These are phyloP conservation scores for Phanerochaete sordida DNA, from an alignment of 768 basidiomycete genomes.

Conservation along the genomic window DNA sequence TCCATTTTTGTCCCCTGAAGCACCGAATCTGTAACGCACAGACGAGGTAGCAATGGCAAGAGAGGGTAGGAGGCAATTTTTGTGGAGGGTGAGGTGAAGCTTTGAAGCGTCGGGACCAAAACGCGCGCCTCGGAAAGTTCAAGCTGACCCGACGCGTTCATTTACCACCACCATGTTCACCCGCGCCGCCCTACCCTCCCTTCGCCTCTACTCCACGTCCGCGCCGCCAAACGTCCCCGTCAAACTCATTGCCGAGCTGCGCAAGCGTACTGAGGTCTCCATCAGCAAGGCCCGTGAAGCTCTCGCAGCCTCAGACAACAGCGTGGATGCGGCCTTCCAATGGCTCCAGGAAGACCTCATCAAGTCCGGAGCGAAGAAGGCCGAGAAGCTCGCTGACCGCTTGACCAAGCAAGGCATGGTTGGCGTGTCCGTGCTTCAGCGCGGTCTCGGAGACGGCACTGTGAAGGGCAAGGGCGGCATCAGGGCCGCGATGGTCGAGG, in stretches of 20 bases:
- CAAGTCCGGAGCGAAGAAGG: conserved; percentile 70
- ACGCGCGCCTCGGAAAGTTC: conserved; percentile 8
- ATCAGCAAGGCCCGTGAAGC: conserved; percentile 89
- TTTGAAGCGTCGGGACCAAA: conserved; percentile 3
- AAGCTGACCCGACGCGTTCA: neutral
- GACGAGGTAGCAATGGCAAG: conserved; percentile 7
- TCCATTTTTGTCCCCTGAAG: conserved; percentile 4
- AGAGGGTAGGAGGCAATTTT: neutral
- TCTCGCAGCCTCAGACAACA: conserved; percentile 67
- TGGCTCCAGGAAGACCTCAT: conserved; percentile 81
- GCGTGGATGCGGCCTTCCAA: conserved; percentile 66
- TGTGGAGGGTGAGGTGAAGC: neutral
- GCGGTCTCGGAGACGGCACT: conserved; percentile 35
- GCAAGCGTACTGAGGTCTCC: conserved; percentile 78
- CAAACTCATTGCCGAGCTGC: conserved; percentile 80
- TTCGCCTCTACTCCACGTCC: conserved; percentile 51
- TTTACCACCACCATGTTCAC: conserved; percentile 16
- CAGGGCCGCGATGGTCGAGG: conserved; percentile 84
- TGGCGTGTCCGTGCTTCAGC: conserved; percentile 69
- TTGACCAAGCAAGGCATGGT: conserved; percentile 76
- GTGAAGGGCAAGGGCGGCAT: conserved; percentile 37
- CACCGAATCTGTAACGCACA: too few species aligned
- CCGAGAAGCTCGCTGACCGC: conserved; percentile 79
- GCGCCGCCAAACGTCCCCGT: conserved; percentile 53
- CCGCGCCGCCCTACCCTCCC: conserved; percentile 20